Percentiles rank a stretch among this genome's conserved stretches.
Conservation (phyloP, 2,329 filamentous ascomycete species). For the Parastagonospora nodorum region DNA sequence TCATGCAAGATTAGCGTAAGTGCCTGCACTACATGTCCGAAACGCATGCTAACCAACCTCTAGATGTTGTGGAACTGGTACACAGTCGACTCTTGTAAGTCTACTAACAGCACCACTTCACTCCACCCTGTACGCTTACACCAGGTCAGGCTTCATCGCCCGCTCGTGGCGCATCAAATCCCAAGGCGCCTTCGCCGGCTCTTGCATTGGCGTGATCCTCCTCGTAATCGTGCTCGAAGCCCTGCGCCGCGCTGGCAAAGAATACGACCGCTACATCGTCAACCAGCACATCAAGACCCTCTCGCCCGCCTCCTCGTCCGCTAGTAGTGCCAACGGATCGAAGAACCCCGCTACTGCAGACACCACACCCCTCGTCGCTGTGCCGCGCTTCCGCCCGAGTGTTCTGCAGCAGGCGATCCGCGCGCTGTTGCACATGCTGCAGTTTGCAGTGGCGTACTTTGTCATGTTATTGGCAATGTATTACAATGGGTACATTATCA, state of each 20-base stretch:
- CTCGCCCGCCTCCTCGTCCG: slow-evolving; percentile 17
- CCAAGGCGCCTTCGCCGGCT: slow-evolving; percentile 74
- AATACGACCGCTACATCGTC: slow-evolving; percentile 73
- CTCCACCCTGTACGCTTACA: neutral
- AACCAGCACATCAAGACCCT: slow-evolving; percentile 52
- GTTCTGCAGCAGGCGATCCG: slow-evolving; percentile 71
- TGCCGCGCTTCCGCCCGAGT: slow-evolving; percentile 56
- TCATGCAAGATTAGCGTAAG: slow-evolving; percentile 41
- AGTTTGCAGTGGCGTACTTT: slow-evolving; percentile 80
- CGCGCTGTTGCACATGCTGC: slow-evolving; percentile 71
- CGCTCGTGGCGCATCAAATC: slow-evolving; percentile 72
- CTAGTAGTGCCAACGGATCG: slow-evolving; percentile 9
- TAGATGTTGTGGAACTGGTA: slow-evolving; percentile 81
- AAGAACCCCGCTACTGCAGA: slow-evolving; percentile 16
- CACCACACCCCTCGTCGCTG: neutral
- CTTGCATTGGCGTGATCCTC: slow-evolving; percentile 77
- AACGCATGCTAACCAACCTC: slow-evolving; percentile 2
- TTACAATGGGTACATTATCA: slow-evolving; percentile 72
- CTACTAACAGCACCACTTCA: neutral
- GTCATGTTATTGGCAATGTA: slow-evolving; percentile 76
- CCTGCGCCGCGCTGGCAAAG: slow-evolving; percentile 71
- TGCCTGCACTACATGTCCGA: neutral
- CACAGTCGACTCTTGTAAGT: slow-evolving; percentile 66
- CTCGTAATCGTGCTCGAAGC: slow-evolving; percentile 75
- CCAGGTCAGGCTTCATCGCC: slow-evolving; percentile 64